Percentiles rank a stretch among this genome's conserved stretches.
Conservation (phyloP, 2,329 filamentous ascomycete genomes). For the Juglanconis oblonga region DNA sequence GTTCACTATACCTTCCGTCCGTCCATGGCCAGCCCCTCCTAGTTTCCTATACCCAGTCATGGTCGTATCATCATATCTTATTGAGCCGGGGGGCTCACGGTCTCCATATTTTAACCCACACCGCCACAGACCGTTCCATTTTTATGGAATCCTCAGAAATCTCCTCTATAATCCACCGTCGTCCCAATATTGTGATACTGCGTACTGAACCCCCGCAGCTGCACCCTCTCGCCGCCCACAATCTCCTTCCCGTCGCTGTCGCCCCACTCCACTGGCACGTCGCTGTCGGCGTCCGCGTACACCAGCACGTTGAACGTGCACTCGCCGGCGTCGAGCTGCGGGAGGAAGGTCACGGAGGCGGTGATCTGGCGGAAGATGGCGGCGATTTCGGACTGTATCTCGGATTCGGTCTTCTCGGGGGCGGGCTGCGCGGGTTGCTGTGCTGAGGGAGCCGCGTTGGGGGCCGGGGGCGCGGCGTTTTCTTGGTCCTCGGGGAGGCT, state of each 20-base stretch:
- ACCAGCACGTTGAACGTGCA: conserved; percentile 99
- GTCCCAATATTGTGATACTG: conserved; percentile 93
- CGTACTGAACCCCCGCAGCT: conserved; percentile 93
- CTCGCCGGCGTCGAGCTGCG: conserved; percentile 79
- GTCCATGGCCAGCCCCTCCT: background rate
- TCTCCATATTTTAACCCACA: too few species aligned
- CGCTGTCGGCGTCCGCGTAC: conserved; percentile 93
- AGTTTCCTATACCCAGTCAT: too few species aligned
- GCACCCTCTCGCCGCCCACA: conserved; percentile 87
- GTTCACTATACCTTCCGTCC: background rate
- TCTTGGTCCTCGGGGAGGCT: conserved; percentile 63
- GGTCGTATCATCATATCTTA: too few species aligned
- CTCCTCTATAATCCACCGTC: conserved; percentile 73
- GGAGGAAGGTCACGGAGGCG: conserved; percentile 92
- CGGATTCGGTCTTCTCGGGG: conserved; percentile 82
- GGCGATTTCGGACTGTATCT: conserved; percentile 95
- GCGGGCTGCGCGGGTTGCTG: conserved; percentile 23
- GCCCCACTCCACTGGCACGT: conserved; percentile 97
- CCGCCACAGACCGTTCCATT: too few species aligned
- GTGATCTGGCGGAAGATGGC: conserved; percentile 98
- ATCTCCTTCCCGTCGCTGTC: conserved; percentile 99
- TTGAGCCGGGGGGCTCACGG: too few species aligned
- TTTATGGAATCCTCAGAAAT: background rate
- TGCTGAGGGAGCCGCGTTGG: background rate
- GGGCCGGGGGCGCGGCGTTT: conserved; percentile 52